Percentiles rank a stretch among this genome's conserved stretches.
These are phyloP conservation scores for Mycena polygramma DNA, from an alignment of 768 basidiomycete genomes.

Conservation along the genomic window DNA sequence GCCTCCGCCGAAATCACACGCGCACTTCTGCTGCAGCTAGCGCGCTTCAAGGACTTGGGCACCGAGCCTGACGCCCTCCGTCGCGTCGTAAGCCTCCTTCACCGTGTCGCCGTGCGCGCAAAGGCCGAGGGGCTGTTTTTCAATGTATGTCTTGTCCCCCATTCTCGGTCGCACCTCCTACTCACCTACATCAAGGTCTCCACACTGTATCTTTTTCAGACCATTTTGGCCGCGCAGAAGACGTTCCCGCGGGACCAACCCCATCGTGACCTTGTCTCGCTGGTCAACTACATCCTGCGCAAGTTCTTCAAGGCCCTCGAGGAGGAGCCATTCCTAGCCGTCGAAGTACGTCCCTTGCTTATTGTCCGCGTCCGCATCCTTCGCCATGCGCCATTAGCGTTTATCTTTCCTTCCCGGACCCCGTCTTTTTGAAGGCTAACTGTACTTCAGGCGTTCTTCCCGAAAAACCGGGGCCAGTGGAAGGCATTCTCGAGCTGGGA, in stretches of 20 bases:
- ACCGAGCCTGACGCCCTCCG: constrained; percentile 86
- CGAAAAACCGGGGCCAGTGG: constrained; percentile 70
- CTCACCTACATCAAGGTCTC: constrained; percentile 74
- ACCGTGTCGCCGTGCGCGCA: constrained; percentile 90
- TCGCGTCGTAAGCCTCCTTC: constrained; percentile 88
- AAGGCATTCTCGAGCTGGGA: constrained; percentile 87
- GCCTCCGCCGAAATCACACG: constrained; percentile 88
- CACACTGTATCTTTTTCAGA: constrained; percentile 88
- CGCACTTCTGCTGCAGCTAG: constrained; percentile 86
- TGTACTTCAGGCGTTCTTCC: constrained; percentile 80
- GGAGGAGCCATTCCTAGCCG: constrained; percentile 86
- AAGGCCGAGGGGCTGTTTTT: constrained; percentile 97
- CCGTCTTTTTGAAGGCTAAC: neutral
- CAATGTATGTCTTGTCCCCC: constrained; percentile 70
- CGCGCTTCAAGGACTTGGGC: constrained; percentile 45
- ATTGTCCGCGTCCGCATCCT: neutral
- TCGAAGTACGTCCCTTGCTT: constrained; percentile 72
- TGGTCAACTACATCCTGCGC: constrained; percentile 90
- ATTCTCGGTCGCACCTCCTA: constrained; percentile 1
- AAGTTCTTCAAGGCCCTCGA: constrained; percentile 94
- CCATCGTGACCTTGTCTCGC: constrained; percentile 83
- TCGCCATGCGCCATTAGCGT: constrained; percentile 8
- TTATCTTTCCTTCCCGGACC: neutral
- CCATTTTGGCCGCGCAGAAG: constrained; percentile 85
- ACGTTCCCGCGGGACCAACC: constrained; percentile 84